Conservation (phyloP, 257 asterid species). For the Knoxia roxburghii region DNA sequence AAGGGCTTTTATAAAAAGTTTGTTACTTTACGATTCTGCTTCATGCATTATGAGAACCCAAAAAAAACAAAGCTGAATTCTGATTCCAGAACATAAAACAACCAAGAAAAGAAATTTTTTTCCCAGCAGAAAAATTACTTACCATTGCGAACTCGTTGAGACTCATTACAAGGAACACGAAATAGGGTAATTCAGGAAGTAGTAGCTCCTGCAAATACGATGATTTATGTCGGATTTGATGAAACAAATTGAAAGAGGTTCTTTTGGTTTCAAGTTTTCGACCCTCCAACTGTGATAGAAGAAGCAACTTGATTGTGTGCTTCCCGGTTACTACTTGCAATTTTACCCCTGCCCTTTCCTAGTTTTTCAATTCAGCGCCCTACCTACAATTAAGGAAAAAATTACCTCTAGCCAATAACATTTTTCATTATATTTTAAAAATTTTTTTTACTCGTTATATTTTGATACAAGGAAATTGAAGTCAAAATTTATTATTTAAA, state of each 20-base stretch:
- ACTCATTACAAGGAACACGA: constrained; percentile 33
- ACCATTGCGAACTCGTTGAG: constrained; percentile 61
- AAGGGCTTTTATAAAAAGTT: background rate
- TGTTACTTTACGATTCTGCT: background rate
- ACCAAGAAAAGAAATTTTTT: background rate
- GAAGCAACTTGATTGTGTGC: background rate
- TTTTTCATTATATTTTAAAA: too few species aligned
- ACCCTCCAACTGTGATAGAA: background rate
- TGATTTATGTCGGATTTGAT: background rate
- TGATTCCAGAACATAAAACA: background rate
- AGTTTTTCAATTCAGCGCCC: too few species aligned
- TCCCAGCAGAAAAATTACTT: constrained; percentile 1
- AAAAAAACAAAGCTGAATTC: background rate
- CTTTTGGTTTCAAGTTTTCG: background rate
- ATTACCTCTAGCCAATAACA: too few species aligned
- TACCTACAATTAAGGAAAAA: too few species aligned
- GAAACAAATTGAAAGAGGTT: background rate
- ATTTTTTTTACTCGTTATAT: too few species aligned
- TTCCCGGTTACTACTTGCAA: background rate
- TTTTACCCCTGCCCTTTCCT: background rate
- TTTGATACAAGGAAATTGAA: too few species aligned
- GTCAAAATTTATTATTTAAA: too few species aligned
- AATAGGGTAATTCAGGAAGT: background rate
- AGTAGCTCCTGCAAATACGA: background rate
- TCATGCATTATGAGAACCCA: background rate